Evolutionary conservation across 176 grass and related monocot genomes (phyloP).

Genomic region (Hsuehochloa calcarea): DNA sequence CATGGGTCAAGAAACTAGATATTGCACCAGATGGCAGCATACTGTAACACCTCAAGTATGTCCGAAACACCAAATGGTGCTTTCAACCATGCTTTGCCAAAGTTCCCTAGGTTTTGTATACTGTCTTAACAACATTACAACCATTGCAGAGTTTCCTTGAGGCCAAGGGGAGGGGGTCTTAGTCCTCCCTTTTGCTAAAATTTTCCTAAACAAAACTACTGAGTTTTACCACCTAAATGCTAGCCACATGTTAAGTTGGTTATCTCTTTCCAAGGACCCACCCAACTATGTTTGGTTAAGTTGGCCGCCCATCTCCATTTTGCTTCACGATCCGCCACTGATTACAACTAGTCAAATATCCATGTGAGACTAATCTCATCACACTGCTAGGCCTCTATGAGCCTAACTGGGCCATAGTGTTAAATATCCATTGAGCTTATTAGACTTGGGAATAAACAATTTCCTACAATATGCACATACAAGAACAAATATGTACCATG

Average conservation of each 20-base stretch:
- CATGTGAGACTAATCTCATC: background rate
- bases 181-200: background rate
- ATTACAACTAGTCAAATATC: background rate
- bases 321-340: background rate
- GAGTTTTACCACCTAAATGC: background rate
- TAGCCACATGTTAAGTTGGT: background rate
- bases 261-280: background rate
- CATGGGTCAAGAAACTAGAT: background rate
- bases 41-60: background rate
- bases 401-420: background rate
- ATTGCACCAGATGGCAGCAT: background rate
- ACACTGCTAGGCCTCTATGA: background rate
- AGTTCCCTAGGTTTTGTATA: background rate
- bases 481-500: slow-evolving; percentile 57
- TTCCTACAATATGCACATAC: slow-evolving; percentile 26
- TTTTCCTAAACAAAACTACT: background rate
- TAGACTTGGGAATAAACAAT: background rate
- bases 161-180: background rate
- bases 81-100: background rate
- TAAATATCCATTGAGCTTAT: background rate
- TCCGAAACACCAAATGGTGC: background rate
- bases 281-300: background rate
- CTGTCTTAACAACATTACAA: background rate
- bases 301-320: background rate
- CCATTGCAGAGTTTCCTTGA: background rate